A percentile compares a stretch with the other conserved stretches of the same genome.
These are phyloP conservation scores for Solanum appendiculatum DNA, from an alignment of 257 asterid species.

Conservation along the genomic window DNA sequence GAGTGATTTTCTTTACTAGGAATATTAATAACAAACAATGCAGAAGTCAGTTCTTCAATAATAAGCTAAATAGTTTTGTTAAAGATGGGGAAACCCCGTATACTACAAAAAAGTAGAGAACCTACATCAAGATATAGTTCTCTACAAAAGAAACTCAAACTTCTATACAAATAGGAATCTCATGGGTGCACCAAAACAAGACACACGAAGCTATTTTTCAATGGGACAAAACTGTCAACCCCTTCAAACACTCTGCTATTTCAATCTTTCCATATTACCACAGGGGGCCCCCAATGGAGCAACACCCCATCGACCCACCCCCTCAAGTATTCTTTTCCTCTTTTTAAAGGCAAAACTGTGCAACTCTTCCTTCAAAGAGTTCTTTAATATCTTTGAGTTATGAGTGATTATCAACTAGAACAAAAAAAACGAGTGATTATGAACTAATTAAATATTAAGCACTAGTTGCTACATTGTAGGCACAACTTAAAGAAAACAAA, in stretches of 20 bases:
- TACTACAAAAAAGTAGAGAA: not conserved
- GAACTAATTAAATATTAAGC: not conserved
- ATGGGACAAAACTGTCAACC: not conserved
- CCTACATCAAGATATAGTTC: not conserved
- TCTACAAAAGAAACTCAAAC: not conserved
- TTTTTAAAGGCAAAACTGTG: not conserved
- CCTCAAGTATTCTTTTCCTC: not conserved
- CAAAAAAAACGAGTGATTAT: not conserved
- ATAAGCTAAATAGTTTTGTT: not conserved
- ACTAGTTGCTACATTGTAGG: not conserved
- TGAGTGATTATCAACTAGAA: not conserved
- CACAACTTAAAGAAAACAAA: not conserved
- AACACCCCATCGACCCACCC: not conserved
- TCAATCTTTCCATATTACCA: not conserved
- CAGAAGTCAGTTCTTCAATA: not conserved
- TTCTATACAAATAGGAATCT: not conserved
- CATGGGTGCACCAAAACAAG: not conserved
- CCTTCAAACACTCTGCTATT: not conserved
- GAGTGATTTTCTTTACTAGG: not conserved
- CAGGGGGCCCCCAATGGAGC: not conserved
- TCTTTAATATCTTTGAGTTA: not conserved
- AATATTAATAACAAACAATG: not conserved
- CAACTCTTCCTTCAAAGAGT: not conserved
- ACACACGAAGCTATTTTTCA: not conserved
- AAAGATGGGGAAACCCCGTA: not conserved